phyloP scores from a whole-genome alignment of 257 asterid genomes.

The Solanum pimpinellifolium region DNA sequence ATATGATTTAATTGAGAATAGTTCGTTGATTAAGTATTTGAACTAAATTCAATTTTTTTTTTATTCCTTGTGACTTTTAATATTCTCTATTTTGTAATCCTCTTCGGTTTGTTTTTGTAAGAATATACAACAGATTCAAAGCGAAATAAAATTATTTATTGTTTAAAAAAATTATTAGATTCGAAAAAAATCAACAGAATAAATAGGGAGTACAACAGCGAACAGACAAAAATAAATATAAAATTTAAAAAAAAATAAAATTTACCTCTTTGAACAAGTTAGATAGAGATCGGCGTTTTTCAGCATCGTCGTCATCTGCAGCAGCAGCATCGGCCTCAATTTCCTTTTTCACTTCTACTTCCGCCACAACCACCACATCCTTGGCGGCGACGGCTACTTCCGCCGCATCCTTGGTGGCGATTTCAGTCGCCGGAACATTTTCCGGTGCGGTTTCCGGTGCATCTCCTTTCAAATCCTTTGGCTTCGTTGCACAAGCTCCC shows the following conservation, averaged over 20 bases:
- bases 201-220: background rate
- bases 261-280: slow-evolving; percentile 39
- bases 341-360: slow-evolving; percentile 6
- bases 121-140: background rate
- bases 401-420: background rate
- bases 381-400: background rate
- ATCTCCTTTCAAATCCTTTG: slow-evolving; percentile 25
- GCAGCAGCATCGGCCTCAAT: background rate
- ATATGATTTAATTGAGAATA: background rate
- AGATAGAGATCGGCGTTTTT: slow-evolving; percentile 34
- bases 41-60: background rate
- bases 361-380: slow-evolving; percentile 1
- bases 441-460: slow-evolving; percentile 11
- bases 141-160: background rate
- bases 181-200: background rate
- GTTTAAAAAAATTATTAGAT: too few species aligned
- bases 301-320: slow-evolving; percentile 5
- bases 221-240: background rate
- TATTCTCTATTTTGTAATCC: background rate
- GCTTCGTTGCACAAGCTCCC: slow-evolving; percentile 53
- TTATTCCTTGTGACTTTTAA: background rate
- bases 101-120: background rate
- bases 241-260: background rate
- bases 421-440: background rate
- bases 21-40: background rate